These are phyloP conservation scores for Arthrobotrys entomopaga DNA, from an alignment of 2,329 filamentous ascomycete species.

Conservation along the genomic window DNA sequence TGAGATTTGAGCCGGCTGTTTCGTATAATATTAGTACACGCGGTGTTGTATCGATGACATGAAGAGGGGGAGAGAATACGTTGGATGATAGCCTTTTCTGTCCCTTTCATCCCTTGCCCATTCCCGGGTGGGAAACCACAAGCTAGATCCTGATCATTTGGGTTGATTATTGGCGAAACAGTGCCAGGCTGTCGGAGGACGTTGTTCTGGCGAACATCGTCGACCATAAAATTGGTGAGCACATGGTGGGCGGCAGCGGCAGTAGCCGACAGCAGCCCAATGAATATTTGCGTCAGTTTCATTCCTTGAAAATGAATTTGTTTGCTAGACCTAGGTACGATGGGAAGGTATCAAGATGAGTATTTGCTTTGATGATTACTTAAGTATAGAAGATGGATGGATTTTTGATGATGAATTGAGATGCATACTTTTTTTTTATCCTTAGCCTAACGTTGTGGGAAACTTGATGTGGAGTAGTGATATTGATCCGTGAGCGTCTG, in stretches of 20 bases:
- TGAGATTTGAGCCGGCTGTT: slow-evolving; percentile 38
- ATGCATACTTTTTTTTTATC: too few species aligned
- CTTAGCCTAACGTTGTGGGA: too few species aligned
- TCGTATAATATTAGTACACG: slow-evolving; percentile 1
- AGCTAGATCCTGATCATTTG: slow-evolving; percentile 16
- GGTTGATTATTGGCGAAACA: slow-evolving; percentile 27
- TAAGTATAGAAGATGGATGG: too few species aligned
- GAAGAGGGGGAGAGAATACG: slow-evolving; percentile 8
- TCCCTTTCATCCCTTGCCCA: slow-evolving; percentile 27
- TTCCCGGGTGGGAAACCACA: slow-evolving; percentile 31
- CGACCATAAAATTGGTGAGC: slow-evolving; percentile 29
- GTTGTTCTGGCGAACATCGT: slow-evolving; percentile 28
- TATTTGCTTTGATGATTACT: too few species aligned
- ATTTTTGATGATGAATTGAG: too few species aligned
- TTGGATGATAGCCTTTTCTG: slow-evolving; percentile 9
- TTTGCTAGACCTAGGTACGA: too few species aligned
- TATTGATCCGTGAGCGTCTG: too few species aligned
- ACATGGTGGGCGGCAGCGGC: slow-evolving; percentile 28
- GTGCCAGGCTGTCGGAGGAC: slow-evolving; percentile 48
- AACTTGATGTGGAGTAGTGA: too few species aligned
- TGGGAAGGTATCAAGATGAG: too few species aligned
- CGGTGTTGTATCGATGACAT: neutral
- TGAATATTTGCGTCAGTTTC: neutral
- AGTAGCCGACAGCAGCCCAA: neutral
- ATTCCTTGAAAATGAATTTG: neutral